Base-by-base conservation (phyloP, 768 basidiomycete species). In the Pulveroboletus ravenelii region DNA sequence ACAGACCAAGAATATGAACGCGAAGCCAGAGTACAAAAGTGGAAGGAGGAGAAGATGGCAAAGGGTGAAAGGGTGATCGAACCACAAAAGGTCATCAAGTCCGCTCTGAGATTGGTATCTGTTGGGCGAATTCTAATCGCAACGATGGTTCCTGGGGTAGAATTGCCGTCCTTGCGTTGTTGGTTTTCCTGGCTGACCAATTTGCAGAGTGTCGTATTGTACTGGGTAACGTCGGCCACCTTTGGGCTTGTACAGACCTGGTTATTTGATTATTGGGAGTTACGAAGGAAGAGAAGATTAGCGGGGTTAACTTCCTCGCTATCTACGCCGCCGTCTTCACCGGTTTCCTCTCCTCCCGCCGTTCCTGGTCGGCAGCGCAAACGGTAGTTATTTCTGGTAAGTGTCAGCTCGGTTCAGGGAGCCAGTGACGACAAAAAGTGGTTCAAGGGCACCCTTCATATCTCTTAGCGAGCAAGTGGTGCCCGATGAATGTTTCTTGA, bases 181-280 rank as follows among this genome's bases (percentile, higher is more conserved):
- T 20, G 23, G 25, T 45, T 38, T 42, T 31, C 35, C 45, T 42
- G 30, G 27, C 45, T 48, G 50, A 34, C 56, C 35, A n/a, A 39
- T 30, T 55, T 54, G 15, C 47, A 47, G 89, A 78, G 83, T 43
- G 72, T 91, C 23, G 72, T 81, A 34, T 59, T 91, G 30, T 91
- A 88, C 60, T 91, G 89, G 89, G 73, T 84, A 3, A 80, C 84
- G 12, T 91, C 89, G 13, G 85, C 89, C 3, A 68, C 77, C 10
- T 86, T 85, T 64, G 88, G 87, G 37, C 70, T 90, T 17, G 51
- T 85, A 13, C 87, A 90, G 62, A 84, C 86, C 1, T 91, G 86
- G 84, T 55, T 77, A 30, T 69, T 91, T 51, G 85, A 89, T 48
- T 85, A 77, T 71, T 75, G 77, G 71, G 81, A 83, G 49, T 60